Percentiles rank a stretch among this genome's conserved stretches.
Evolutionary conservation across 2,329 filamentous ascomycete genomes (phyloP).

Genomic region (Tolypocladium guangdongense): DNA sequence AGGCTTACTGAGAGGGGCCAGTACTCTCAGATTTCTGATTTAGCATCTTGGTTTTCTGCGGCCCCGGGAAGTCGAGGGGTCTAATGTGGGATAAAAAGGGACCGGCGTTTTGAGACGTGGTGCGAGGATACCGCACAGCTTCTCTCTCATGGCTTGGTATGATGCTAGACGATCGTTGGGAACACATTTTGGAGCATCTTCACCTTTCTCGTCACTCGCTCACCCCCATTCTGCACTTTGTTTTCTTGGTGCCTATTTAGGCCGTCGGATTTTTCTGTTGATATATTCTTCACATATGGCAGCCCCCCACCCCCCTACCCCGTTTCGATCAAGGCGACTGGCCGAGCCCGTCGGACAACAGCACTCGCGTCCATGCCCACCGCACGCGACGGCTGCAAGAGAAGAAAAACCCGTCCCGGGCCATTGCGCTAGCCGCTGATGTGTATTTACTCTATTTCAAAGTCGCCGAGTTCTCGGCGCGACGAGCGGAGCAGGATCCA

Average conservation of each 20-base stretch:
- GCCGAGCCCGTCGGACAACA: neutral
- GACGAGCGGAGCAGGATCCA: neutral
- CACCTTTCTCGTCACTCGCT: constrained; percentile 23
- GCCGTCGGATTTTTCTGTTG: neutral
- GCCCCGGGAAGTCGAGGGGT: neutral
- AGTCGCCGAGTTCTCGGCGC: neutral
- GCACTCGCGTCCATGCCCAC: neutral
- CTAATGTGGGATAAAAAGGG: constrained; percentile 4
- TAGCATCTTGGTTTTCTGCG: neutral
- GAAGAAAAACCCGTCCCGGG: neutral
- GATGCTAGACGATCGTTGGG: constrained; percentile 12
- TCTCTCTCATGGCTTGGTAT: constrained; percentile 9
- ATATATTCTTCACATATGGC: neutral
- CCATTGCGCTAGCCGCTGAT: neutral
- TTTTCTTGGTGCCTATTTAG: neutral
- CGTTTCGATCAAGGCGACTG: neutral
- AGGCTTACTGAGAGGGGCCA: constrained; percentile 29
- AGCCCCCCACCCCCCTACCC: too few relatives aligned
- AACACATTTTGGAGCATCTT: constrained; percentile 10
- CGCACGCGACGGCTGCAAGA: too few relatives aligned
- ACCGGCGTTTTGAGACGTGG: constrained; percentile 18
- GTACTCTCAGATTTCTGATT: constrained; percentile 2
- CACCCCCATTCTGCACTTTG: constrained; percentile 5
- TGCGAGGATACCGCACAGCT: constrained; percentile 9
- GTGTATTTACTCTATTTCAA: neutral